phyloP scores from a whole-genome alignment of 2,329 filamentous ascomycete genomes.

The Talaromyces verruculosus region DNA sequence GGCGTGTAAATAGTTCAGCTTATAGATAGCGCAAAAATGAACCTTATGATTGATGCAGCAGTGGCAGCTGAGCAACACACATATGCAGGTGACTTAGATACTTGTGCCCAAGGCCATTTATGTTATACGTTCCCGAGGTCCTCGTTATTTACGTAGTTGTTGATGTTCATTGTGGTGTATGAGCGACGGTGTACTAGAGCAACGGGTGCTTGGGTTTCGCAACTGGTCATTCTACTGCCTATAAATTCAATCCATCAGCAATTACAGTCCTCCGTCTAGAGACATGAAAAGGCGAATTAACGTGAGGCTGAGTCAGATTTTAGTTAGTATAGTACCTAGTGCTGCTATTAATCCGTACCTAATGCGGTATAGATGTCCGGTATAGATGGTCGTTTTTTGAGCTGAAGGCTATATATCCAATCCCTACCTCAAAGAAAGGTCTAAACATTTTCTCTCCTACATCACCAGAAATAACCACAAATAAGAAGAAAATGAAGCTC shows the following conservation, averaged over 20 bases:
- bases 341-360: neutral
- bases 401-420: neutral
- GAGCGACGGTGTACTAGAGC: neutral
- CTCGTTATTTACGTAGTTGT: no score
- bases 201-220: neutral
- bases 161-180: neutral
- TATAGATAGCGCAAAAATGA: neutral
- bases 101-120: no score
- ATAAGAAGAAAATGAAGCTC: conserved; percentile 34
- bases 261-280: neutral
- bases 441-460: neutral
- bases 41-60: neutral
- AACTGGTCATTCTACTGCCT: neutral
- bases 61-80: neutral
- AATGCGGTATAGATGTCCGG: neutral
- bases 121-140: neutral
- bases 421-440: neutral
- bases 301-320: neutral
- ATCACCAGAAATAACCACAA: neutral
- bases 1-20: conserved; percentile 9
- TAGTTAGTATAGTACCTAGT: neutral
- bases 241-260: neutral
- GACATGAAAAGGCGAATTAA: neutral
- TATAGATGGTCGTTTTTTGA: neutral
- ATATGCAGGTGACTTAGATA: neutral